A percentile compares a stretch with the other conserved stretches of the same genome.
Conservation (phyloP, 768 basidiomycete species). For the Pulveroboletus sp. region DNA sequence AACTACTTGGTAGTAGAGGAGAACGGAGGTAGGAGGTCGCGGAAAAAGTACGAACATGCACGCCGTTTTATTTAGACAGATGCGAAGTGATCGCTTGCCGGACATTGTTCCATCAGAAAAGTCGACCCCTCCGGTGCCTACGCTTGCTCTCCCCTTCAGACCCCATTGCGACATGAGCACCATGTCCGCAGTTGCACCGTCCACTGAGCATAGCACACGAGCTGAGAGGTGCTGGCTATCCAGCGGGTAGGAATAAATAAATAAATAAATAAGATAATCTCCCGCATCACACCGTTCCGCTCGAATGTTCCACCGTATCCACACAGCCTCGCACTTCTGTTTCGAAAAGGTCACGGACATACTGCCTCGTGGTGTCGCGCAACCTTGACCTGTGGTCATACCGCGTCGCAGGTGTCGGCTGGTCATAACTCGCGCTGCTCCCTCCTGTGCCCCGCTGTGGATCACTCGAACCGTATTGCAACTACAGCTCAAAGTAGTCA, state of each 20-base stretch:
- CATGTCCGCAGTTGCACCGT: not conserved
- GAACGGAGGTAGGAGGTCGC: not conserved
- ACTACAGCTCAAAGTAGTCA: no score
- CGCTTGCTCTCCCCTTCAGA: not conserved
- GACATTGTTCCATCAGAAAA: not conserved
- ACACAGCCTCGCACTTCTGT: not conserved
- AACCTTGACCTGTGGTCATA: no score
- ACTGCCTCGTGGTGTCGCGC: no score
- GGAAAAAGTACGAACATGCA: not conserved
- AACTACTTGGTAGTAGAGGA: not conserved
- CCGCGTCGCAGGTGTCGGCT: no score
- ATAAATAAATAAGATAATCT: not conserved
- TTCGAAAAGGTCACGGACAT: no score
- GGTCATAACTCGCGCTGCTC: no score
- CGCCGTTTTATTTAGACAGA: slow-evolving; percentile 5
- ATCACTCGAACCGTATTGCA: no score
- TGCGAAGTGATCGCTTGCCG: not conserved
- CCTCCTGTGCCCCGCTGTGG: no score
- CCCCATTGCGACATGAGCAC: no score
- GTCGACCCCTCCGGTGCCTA: no score
- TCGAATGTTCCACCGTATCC: not conserved
- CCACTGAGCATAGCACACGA: not conserved
- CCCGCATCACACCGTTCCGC: not conserved
- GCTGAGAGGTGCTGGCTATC: not conserved
- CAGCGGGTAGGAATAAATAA: not conserved